Evolutionary conservation across 306 rosid species (phyloP), one percentile per base, ranked within the genome.

Genomic region (Begonia fuchsioides): DNA sequence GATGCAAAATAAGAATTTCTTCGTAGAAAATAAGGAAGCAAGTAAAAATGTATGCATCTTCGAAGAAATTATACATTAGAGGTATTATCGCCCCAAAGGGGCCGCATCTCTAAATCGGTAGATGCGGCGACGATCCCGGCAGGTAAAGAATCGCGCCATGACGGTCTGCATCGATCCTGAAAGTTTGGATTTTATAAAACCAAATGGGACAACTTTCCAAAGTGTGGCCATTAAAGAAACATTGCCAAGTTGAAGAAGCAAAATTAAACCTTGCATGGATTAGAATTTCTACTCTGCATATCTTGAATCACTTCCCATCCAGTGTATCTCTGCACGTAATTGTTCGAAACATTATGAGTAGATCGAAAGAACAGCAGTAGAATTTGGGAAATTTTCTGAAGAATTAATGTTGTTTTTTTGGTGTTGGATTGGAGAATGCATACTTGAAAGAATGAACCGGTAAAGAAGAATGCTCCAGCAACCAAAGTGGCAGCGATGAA

Each of bases 381-480:
- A 41, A 11, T 41, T n/a, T 3, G 1, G 14, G 10, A 41, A 41
- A 41, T 10, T n/a, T 10, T 41, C 1, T 10, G 45, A 41, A 41
- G 14, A 2, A 41, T 3, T 10, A 41, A 41, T 41, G 12, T n/a
- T 10, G 3, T 0, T 41, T 10, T 41, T 41, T 8, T 41, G 45
- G 45, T 26, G 35, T 26, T 26, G 35, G 7, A 26, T 26, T 26
- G 7, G 35, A 26, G 35, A 26, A 26, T 26, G 35, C 35, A 26
- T 26, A 26, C 35, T 4, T 26, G 35, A 26, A 41, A 10, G 45
- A 41, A 41, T 41, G 12, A 68, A 57, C 67, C 59, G 16, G 78
- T 76, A 58, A 65, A 60, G 45, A 84, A 68, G 73, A 74, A 90
- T 62, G 76, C 95, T 48, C 77, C 93, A 12, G 71, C 76, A 52